Conservation (phyloP, 176 grass and related monocot species). For the Aegilops bicornis region DNA sequence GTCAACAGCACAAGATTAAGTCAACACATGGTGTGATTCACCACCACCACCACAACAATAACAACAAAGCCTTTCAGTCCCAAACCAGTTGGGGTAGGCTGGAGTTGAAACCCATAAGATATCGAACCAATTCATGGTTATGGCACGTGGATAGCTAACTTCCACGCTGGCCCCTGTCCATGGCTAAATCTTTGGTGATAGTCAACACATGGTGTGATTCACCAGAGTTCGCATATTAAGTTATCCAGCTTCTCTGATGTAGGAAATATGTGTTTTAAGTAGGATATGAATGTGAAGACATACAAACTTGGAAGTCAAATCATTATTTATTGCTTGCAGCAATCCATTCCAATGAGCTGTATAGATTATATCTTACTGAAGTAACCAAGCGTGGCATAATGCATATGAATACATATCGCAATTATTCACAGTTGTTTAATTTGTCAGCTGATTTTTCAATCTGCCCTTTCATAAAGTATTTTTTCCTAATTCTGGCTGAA, state of each 20-base stretch:
- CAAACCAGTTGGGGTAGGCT: no score
- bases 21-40: background rate
- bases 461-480: background rate
- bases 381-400: background rate
- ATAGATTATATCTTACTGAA: background rate
- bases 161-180: no score
- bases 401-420: conserved; percentile 4
- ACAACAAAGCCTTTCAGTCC: no score
- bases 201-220: background rate
- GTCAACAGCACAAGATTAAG: background rate
- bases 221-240: conserved; percentile 8
- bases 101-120: no score
- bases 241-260: background rate
- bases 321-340: background rate
- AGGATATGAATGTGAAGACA: background rate
- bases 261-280: background rate
- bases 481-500: background rate
- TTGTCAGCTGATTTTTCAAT: background rate
- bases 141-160: no score
- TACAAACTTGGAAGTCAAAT: background rate
- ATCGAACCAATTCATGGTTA: no score
- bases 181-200: no score
- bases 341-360: background rate
- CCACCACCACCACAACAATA: no score
- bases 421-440: background rate